Evolutionary conservation across 768 basidiomycete species (phyloP).

Genomic region (Terana coerulea): DNA sequence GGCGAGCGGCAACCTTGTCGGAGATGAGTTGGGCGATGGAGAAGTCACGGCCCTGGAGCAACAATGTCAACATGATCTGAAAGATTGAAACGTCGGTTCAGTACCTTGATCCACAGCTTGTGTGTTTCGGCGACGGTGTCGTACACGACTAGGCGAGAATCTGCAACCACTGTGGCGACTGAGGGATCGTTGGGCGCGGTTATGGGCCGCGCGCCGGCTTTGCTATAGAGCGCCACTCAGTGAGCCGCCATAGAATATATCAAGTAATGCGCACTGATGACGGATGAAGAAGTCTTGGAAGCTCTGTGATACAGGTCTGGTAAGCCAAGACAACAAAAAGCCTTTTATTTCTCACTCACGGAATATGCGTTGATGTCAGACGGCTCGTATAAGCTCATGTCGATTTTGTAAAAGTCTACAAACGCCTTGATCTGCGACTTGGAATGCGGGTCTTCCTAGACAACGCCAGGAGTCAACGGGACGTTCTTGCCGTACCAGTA

Average conservation of each 20-base stretch:
- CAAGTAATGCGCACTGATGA: not conserved
- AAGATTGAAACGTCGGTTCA: not conserved
- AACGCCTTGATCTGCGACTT: conserved; percentile 2
- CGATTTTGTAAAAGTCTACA: conserved; percentile 5
- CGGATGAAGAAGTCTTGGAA: conserved; percentile 10
- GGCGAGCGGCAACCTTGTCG: conserved; percentile 6
- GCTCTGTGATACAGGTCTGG: not conserved
- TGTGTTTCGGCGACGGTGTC: conserved; percentile 8
- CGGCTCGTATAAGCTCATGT: conserved; percentile 6
- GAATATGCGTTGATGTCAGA: conserved; percentile 3
- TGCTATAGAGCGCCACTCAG: not conserved
- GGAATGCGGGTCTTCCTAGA: not conserved
- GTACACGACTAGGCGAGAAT: conserved; percentile 3
- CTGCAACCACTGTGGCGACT: not conserved
- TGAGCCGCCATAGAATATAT: too few relatives aligned
- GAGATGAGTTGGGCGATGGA: conserved; percentile 6
- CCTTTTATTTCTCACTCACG: not conserved
- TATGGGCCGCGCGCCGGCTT: not conserved
- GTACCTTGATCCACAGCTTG: conserved; percentile 8
- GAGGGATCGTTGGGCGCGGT: not conserved
- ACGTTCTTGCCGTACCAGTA: not conserved
- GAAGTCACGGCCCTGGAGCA: conserved; percentile 4
- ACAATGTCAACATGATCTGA: not conserved
- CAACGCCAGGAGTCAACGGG: not conserved
- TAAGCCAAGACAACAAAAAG: not conserved